These are phyloP conservation scores for Phoenix roebelenii DNA, from an alignment of 176 grass and related monocot species.

Conservation along the genomic window DNA sequence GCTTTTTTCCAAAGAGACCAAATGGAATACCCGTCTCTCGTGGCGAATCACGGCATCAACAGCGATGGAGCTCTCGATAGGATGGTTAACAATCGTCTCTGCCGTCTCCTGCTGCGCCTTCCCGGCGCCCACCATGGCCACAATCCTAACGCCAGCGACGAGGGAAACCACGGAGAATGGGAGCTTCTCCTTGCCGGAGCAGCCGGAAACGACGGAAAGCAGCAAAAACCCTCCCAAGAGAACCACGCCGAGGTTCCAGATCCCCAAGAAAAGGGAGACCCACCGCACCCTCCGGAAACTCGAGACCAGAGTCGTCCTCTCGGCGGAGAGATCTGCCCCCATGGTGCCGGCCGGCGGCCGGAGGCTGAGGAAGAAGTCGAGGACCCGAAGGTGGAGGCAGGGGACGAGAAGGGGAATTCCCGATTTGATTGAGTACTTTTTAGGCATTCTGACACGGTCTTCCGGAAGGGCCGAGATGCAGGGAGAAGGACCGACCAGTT, in stretches of 20 bases:
- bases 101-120: constrained; percentile 83
- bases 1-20: not conserved
- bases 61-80: constrained; percentile 41
- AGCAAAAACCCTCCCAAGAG: constrained; percentile 55
- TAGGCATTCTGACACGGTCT: constrained; percentile 31
- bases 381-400: constrained; percentile 32
- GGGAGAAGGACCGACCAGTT: constrained; percentile 13
- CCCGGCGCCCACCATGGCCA: constrained; percentile 62
- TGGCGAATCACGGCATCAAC: constrained; percentile 65
- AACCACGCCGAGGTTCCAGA: constrained; percentile 50
- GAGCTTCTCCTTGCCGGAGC: constrained; percentile 24
- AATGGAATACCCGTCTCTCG: constrained; percentile 62
- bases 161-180: constrained; percentile 34
- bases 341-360: constrained; percentile 17
- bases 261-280: constrained; percentile 57
- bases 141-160: constrained; percentile 55
- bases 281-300: constrained; percentile 66
- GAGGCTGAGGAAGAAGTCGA: constrained; percentile 26
- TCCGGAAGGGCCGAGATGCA: constrained; percentile 20
- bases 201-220: constrained; percentile 32
- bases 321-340: constrained; percentile 1
- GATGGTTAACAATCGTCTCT: constrained; percentile 54
- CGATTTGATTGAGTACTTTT: constrained; percentile 30
- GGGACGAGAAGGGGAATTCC: constrained; percentile 32
- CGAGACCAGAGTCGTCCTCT: constrained; percentile 25